Percentiles rank a stretch among this genome's conserved stretches.
Conservation (phyloP, 176 grass and related monocot species). For the Otatea glauca region DNA sequence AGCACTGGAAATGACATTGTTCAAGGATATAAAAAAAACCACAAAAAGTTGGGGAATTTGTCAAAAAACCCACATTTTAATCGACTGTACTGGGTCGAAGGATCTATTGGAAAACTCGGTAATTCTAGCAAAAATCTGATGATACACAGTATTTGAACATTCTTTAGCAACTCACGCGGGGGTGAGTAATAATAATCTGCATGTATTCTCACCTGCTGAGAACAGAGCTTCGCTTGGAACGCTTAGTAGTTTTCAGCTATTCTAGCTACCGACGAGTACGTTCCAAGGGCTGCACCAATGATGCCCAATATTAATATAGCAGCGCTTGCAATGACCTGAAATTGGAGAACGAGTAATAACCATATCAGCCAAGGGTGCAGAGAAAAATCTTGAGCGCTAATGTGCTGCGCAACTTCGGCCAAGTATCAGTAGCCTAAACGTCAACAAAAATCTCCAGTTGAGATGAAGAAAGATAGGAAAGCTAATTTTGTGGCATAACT, state of each 20-base stretch:
- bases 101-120: not conserved
- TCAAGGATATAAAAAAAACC: too few species aligned
- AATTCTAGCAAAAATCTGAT: not conserved
- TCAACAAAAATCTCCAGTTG: not conserved
- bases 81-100: constrained; percentile 16
- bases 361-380: not conserved
- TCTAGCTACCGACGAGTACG: constrained; percentile 64
- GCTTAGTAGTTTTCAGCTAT: constrained; percentile 57
- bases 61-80: too few species aligned
- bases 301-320: constrained; percentile 61
- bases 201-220: not conserved
- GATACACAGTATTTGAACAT: not conserved
- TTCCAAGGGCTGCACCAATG: constrained; percentile 56
- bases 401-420: too few species aligned
- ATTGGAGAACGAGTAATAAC: constrained; percentile 27
- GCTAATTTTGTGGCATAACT: not conserved
- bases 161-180: not conserved
- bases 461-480: not conserved
- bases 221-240: not conserved
- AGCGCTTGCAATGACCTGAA: constrained; percentile 62
- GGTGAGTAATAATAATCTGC: not conserved
- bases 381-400: not conserved
- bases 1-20: too few species aligned
- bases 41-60: too few species aligned
- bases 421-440: too few species aligned